These are phyloP conservation scores for Brassica incana DNA, from an alignment of 345 rosid species.

Conservation along the genomic window DNA sequence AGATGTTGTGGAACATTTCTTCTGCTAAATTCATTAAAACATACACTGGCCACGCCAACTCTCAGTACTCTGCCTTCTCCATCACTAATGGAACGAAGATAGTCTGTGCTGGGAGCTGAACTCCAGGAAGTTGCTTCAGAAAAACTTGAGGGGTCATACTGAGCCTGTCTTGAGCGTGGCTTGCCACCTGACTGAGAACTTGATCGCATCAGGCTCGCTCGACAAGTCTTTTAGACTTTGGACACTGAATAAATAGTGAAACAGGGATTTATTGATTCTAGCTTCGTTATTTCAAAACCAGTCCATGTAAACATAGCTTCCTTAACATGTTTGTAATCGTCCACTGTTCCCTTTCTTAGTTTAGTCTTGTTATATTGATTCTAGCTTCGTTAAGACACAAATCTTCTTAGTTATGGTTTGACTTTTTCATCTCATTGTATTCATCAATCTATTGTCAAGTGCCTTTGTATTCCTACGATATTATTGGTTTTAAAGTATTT, in stretches of 20 bases:
- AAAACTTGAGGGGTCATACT: constrained; percentile 83
- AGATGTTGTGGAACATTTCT: constrained; percentile 87
- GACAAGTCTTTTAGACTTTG: constrained; percentile 83
- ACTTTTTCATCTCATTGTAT: constrained; percentile 4
- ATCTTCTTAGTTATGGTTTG: neutral
- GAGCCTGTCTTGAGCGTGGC: constrained; percentile 80
- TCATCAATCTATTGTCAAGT: neutral
- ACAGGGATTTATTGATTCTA: neutral
- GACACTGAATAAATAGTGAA: constrained; percentile 65
- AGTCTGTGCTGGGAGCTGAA: constrained; percentile 95
- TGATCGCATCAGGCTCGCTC: constrained; percentile 87
- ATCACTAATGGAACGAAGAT: constrained; percentile 74
- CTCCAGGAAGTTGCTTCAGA: constrained; percentile 68
- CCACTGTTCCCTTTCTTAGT: neutral
- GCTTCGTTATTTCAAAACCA: neutral
- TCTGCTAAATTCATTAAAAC: constrained; percentile 81
- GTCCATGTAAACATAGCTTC: neutral
- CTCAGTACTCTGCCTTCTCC: constrained; percentile 77
- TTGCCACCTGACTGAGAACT: constrained; percentile 76
- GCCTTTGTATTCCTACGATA: neutral
- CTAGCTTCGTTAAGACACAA: neutral
- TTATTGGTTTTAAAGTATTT: neutral
- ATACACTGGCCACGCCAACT: constrained; percentile 70
- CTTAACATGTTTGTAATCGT: neutral
- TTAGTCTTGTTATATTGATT: constrained; percentile 1